phyloP scores from a whole-genome alignment of 2,329 filamentous ascomycete species.

The Sordariomycetes sp. region DNA sequence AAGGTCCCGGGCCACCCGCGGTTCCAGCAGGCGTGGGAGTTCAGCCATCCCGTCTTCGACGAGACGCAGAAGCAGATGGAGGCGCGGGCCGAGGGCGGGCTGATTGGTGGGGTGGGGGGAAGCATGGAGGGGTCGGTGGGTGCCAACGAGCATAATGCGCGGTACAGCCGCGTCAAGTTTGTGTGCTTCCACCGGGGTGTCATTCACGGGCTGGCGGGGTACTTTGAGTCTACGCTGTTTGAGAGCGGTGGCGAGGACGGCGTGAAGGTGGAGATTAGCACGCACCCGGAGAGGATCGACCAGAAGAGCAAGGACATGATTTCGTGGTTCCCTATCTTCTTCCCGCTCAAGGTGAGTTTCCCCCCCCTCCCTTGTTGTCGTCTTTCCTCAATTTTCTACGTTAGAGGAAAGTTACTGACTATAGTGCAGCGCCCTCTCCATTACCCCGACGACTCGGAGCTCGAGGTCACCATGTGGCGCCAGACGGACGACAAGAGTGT shows the following conservation, averaged over 20 bases:
- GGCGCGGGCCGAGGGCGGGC: slow-evolving; percentile 47
- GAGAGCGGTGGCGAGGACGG: slow-evolving; percentile 27
- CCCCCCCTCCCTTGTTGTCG: neutral
- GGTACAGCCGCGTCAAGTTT: slow-evolving; percentile 69
- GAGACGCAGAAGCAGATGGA: slow-evolving; percentile 40
- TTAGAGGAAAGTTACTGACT: neutral
- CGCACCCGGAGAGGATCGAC: slow-evolving; percentile 83
- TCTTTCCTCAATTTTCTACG: neutral
- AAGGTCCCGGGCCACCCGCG: slow-evolving; percentile 39
- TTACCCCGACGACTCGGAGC: slow-evolving; percentile 69
- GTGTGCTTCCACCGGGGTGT: slow-evolving; percentile 66
- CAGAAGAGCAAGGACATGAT: slow-evolving; percentile 95
- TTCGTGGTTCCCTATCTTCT: slow-evolving; percentile 98
- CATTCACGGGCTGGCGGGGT: slow-evolving; percentile 82
- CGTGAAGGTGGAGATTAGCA: slow-evolving; percentile 71
- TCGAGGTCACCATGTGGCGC: slow-evolving; percentile 90
- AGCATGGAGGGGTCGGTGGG: slow-evolving; percentile 65
- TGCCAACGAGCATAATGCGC: slow-evolving; percentile 80
- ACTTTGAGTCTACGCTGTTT: slow-evolving; percentile 95
- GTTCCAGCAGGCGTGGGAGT: slow-evolving; percentile 73
- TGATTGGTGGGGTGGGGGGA: slow-evolving; percentile 53
- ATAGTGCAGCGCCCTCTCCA: slow-evolving; percentile 62
- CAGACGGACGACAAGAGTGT: slow-evolving; percentile 91
- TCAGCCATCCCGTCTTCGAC: slow-evolving; percentile 58
- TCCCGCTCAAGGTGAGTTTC: slow-evolving; percentile 70